A percentile compares a stretch with the other conserved stretches of the same genome.
phyloP scores from a whole-genome alignment of 768 basidiomycete genomes.

The Suillus weaverae region DNA sequence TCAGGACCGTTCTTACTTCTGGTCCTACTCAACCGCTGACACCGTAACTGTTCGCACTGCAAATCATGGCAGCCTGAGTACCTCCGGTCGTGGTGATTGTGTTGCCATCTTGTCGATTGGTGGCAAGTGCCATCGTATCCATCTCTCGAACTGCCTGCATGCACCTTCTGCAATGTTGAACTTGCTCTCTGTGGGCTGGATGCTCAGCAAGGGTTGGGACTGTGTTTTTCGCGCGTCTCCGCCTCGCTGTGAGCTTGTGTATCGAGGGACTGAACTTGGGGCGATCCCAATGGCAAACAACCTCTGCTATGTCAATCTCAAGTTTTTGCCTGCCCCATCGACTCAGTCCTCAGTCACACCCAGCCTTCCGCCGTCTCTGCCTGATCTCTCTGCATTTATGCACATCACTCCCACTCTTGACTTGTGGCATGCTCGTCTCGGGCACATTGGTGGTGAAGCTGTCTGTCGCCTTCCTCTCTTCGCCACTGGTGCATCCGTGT shows the following conservation, averaged over 20 bases:
- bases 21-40: conserved; percentile 9
- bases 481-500: background rate
- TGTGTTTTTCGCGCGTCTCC: background rate
- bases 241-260: background rate
- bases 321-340: background rate
- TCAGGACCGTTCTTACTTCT: conserved; percentile 15
- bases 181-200: background rate
- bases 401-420: background rate
- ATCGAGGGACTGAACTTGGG: background rate
- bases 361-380: no score
- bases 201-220: background rate
- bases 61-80: conserved; percentile 15
- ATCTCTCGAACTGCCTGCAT: background rate
- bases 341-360: no score
- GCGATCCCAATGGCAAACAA: background rate
- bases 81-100: background rate
- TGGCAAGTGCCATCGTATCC: background rate
- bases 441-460: background rate
- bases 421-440: background rate
- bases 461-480: background rate
- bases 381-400: background rate
- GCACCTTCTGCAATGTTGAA: background rate
- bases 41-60: conserved; percentile 17
- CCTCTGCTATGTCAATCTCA: background rate
- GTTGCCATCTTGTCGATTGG: background rate